Evolutionary conservation across 2,329 filamentous ascomycete genomes (phyloP).

Genomic region (Sporothrix phasma): DNA sequence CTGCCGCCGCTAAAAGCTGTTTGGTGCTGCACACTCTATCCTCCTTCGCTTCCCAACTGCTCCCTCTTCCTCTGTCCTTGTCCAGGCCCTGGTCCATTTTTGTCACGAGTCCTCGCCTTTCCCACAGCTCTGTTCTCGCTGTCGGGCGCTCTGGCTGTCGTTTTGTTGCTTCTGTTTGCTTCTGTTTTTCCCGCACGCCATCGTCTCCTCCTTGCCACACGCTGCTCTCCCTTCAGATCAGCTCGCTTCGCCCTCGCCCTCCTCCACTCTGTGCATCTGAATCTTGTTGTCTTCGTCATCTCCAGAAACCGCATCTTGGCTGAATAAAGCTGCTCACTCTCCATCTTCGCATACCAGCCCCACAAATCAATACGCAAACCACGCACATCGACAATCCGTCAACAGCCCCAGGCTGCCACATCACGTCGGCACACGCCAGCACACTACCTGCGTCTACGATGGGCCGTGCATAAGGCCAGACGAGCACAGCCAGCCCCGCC

Average conservation of each 20-base stretch:
- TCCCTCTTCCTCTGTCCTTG: neutral
- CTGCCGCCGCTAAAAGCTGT: conserved; percentile 2
- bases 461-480: conserved; percentile 7
- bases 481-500: neutral
- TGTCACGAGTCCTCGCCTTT: neutral
- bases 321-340: too few species aligned
- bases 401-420: neutral
- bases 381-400: neutral
- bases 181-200: too few species aligned
- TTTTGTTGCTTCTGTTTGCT: neutral
- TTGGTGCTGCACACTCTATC: neutral
- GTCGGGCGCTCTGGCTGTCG: neutral
- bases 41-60: neutral
- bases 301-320: too few species aligned
- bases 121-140: conserved; percentile 3
- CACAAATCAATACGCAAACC: neutral
- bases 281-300: too few species aligned
- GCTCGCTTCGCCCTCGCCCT: too few species aligned
- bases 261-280: too few species aligned
- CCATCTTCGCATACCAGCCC: neutral
- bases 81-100: neutral
- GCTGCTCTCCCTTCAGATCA: too few species aligned
- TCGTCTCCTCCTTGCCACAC: too few species aligned
- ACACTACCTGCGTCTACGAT: neutral
- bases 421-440: neutral